Evolutionary conservation across 805 yeast species (phyloP).

Genomic region (Ogataea pini): DNA sequence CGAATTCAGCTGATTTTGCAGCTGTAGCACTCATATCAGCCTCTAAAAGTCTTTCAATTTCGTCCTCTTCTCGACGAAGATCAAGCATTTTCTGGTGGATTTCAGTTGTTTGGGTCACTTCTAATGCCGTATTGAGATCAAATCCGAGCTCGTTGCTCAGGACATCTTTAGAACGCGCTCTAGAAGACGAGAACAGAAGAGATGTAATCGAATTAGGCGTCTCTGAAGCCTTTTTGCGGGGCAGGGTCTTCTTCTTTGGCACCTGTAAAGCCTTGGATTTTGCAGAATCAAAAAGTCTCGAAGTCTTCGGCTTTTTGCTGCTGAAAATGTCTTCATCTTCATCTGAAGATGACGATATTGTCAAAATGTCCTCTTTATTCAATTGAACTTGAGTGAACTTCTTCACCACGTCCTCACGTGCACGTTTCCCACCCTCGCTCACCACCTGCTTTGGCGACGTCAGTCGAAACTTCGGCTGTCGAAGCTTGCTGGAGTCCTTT

Average conservation of each 20-base stretch:
- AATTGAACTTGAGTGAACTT: slow-evolving; percentile 1
- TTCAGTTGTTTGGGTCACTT: slow-evolving; percentile 9
- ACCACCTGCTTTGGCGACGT: slow-evolving; percentile 9
- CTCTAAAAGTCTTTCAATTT: slow-evolving; percentile 19
- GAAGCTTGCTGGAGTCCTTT: slow-evolving; percentile 6
- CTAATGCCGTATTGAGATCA: slow-evolving; percentile 19
- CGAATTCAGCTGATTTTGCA: slow-evolving; percentile 7
- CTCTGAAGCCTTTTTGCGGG: background rate
- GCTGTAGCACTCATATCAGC: slow-evolving; percentile 11
- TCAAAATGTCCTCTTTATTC: background rate
- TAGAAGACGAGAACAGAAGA: slow-evolving; percentile 8
- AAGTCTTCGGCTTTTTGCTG: background rate
- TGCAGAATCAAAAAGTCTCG: slow-evolving; percentile 7
- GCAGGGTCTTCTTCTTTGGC: slow-evolving; percentile 1
- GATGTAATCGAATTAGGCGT: slow-evolving; percentile 7
- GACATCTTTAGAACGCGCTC: slow-evolving; percentile 12
- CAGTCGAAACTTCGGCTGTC: slow-evolving; percentile 13
- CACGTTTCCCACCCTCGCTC: background rate
- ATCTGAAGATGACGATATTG: background rate
- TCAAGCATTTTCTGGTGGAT: slow-evolving; percentile 16
- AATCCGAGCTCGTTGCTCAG: slow-evolving; percentile 23
- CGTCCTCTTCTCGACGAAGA: slow-evolving; percentile 19
- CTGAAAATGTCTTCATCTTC: slow-evolving; percentile 7
- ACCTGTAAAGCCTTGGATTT: slow-evolving; percentile 4
- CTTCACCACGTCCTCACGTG: slow-evolving; percentile 3